These are phyloP conservation scores for Boletellus sp. DNA, from an alignment of 768 basidiomycete genomes.

Conservation along the genomic window DNA sequence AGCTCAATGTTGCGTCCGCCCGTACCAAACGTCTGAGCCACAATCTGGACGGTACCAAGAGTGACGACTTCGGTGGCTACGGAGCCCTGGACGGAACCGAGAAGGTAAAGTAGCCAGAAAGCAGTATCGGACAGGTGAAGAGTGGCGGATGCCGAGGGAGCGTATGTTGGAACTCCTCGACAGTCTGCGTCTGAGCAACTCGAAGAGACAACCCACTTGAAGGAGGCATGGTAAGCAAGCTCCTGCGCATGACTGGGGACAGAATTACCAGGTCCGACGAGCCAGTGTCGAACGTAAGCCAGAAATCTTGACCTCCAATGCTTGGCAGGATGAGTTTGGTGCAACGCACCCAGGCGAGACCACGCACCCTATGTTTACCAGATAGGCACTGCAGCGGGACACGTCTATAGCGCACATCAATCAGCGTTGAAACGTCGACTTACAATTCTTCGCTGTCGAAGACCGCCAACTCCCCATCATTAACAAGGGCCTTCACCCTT, in stretches of 20 bases:
- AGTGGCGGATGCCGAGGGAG: slow-evolving; percentile 28
- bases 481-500: slow-evolving; percentile 12
- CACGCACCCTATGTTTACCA: slow-evolving; percentile 35
- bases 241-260: background rate
- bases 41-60: slow-evolving; percentile 43
- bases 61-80: slow-evolving; percentile 47
- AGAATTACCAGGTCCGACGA: slow-evolving; percentile 50
- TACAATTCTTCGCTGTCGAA: slow-evolving; percentile 34
- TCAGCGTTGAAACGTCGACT: slow-evolving; percentile 11
- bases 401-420: background rate
- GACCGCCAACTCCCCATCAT: slow-evolving; percentile 22
- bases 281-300: slow-evolving; percentile 52
- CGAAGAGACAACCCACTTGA: slow-evolving; percentile 50
- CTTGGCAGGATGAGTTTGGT: slow-evolving; percentile 22
- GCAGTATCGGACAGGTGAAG: slow-evolving; percentile 29
- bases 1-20: too few relatives aligned
- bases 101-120: slow-evolving; percentile 50
- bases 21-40: slow-evolving; percentile 48
- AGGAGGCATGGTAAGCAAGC: slow-evolving; percentile 1
- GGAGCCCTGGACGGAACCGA: slow-evolving; percentile 50
- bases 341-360: background rate
- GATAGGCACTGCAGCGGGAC: slow-evolving; percentile 35
- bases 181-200: slow-evolving; percentile 46
- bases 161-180: slow-evolving; percentile 40
- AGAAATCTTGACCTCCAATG: slow-evolving; percentile 42